Evolutionary conservation across 306 rosid genomes (phyloP).

Genomic region (Prosopis cineraria): DNA sequence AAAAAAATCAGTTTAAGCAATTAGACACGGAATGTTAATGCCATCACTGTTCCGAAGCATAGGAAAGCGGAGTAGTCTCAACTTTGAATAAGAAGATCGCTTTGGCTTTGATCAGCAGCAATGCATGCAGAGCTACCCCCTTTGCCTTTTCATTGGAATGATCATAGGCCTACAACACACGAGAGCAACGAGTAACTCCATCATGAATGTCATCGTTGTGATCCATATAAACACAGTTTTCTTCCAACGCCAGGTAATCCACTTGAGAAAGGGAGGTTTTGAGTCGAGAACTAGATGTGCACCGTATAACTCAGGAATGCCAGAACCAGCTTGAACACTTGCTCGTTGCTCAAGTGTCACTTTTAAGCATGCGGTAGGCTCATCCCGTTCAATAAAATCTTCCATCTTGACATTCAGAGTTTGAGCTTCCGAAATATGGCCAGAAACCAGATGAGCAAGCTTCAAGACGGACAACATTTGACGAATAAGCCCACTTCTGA

Average conservation of each 20-base stretch:
- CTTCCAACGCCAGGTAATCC: slow-evolving; percentile 83
- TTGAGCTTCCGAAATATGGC: slow-evolving; percentile 71
- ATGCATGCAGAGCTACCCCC: slow-evolving; percentile 40
- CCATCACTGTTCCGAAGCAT: slow-evolving; percentile 10
- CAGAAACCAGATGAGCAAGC: slow-evolving; percentile 67
- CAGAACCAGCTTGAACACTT: slow-evolving; percentile 70
- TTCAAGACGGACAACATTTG: slow-evolving; percentile 60
- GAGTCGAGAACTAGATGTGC: slow-evolving; percentile 62
- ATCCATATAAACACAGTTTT: slow-evolving; percentile 71
- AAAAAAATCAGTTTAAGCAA: too few relatives aligned
- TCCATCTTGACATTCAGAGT: slow-evolving; percentile 60
- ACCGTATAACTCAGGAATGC: slow-evolving; percentile 84
- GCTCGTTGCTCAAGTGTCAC: slow-evolving; percentile 78
- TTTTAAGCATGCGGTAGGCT: slow-evolving; percentile 71
- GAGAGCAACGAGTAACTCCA: slow-evolving; percentile 53
- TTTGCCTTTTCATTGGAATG: slow-evolving; percentile 60
- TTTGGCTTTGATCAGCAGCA: slow-evolving; percentile 17
- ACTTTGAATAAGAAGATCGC: slow-evolving; percentile 24
- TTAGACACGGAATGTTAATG: slow-evolving; percentile 26
- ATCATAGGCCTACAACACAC: slow-evolving; percentile 64
- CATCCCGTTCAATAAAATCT: slow-evolving; percentile 62
- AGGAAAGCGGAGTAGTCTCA: slow-evolving; percentile 20
- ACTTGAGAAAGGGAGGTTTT: slow-evolving; percentile 60
- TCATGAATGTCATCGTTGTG: slow-evolving; percentile 50
- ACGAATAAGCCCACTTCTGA: slow-evolving; percentile 78